Evolutionary conservation across 2,329 filamentous ascomycete species (phyloP), one percentile per base, ranked within the genome.

Genomic region (Penicillium verrucosum): DNA sequence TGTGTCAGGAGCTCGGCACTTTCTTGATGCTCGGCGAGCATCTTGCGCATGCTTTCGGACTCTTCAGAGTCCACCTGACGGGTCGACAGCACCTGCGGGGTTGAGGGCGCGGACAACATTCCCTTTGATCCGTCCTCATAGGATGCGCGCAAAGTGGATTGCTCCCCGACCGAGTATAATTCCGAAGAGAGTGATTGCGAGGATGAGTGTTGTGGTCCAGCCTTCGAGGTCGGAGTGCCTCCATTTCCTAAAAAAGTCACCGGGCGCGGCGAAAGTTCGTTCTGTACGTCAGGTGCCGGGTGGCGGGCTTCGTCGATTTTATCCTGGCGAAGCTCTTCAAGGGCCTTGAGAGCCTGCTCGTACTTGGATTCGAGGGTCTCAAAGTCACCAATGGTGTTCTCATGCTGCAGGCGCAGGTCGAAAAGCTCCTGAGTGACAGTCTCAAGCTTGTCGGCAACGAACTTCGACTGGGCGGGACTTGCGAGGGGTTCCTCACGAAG

Each of bases 141-240:
- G 48, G 82, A 81, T 65, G 87, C 85, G 61, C 80, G 80, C 61
- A 85, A 87, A 67, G 81, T 81, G 66, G 85, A 85, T 70, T 89
- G 90, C 69, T 89, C 89, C 83, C 89, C 85, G 80, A 85, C 90
- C 73, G 89, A 96, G 69, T 90, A 96, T 73, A 96, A 84, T 78
- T 97, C 94, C 78, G 91, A 94, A 64, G 91, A 97, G 66, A 97
- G 88, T 70, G 92, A 96, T 74, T 88, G 91, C 79, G 91, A 92
- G 69, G 89, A 92, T 75, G 89, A 90, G 70, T 80, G 82, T 76
- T 85, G 85, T 75, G 79, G 78, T 81, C 79, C 81, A 79, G 86
- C 83, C 78, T 87, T 92, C 73, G 84, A 78, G 71, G 86, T 88
- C 77, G 84, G 88, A 69, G 86, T 85, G 77, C 85, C 86, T 68